Evolutionary conservation across 345 rosid genomes (phyloP), one percentile per base, ranked within the genome.

Genomic region (Dipteronia sinensis): DNA sequence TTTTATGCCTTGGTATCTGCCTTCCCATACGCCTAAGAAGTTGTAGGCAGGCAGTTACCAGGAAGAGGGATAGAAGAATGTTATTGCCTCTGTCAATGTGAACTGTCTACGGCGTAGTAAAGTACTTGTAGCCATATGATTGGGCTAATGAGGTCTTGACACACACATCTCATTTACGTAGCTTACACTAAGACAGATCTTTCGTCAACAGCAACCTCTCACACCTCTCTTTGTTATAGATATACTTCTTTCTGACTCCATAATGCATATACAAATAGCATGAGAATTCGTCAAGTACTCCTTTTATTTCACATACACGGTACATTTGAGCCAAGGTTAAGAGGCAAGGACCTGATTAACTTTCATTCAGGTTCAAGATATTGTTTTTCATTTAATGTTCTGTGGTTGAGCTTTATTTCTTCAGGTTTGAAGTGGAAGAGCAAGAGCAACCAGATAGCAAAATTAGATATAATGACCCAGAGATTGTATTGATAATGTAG

Each of bases 81-180:
- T 25, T 77, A 23, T 86, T 87, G 71, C 90, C 90, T 15, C 81
- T 86, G 85, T 86, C 91, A 53, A 80, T 82, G 90, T 89, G 81
- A 84, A 25, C 64, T 19, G 20, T 73, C 44, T 51, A 3, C 3
- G 9, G 67, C 34, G 0, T 65, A 61, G 12, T 56, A 17, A 69
- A 62, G 53, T 67, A 67, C 31, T 78, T 53, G 67, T 51, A 72
- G 68, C 53, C n/a, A 40, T 34, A 19, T 56, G 66, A 67, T 66
- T 72, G 10, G 38, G 40, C 34, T 68, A 56, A 71, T 73, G 53
- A 55, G 63, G 49, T 15, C 63, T 20, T 7, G 15, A 12, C 42
- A 15, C 29, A 71, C 64, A 15, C 67, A 55, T 63, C 63, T 51
- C 6, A 16, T 42, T 47, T 51, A 40, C 69, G 71, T 65, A 72